Percentiles rank a stretch among this genome's conserved stretches.
phyloP scores from a whole-genome alignment of 352 stramenopile species.

The Phytophthora pini region DNA sequence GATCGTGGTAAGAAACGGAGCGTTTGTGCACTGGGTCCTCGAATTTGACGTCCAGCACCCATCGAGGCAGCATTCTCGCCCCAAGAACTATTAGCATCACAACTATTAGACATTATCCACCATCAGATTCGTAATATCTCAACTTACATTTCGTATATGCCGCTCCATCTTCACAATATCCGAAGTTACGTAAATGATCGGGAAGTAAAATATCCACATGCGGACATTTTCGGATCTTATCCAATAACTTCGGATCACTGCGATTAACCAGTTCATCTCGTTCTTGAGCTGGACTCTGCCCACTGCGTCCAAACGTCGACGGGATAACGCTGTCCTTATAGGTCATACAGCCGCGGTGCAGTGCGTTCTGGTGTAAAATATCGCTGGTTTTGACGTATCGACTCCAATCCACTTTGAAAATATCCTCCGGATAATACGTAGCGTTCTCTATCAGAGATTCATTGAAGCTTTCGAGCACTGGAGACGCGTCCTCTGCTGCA shows the following conservation, averaged over 20 bases:
- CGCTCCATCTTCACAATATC: slow-evolving; percentile 76
- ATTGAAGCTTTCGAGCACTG: slow-evolving; percentile 10
- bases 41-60: slow-evolving; percentile 50
- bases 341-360: slow-evolving; percentile 49
- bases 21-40: slow-evolving; percentile 1
- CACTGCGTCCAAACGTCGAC: slow-evolving; percentile 38
- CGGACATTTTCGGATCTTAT: slow-evolving; percentile 54
- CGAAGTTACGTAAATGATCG: slow-evolving; percentile 51
- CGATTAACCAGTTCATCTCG: slow-evolving; percentile 32
- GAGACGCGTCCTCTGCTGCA: slow-evolving; percentile 21
- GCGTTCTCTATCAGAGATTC: slow-evolving; percentile 33
- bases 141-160: slow-evolving; percentile 68
- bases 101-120: not conserved
- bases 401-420: slow-evolving; percentile 44
- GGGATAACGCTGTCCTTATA: slow-evolving; percentile 52
- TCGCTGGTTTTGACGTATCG: slow-evolving; percentile 29
- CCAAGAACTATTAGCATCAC: slow-evolving; percentile 34
- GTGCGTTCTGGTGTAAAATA: slow-evolving; percentile 44
- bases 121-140: slow-evolving; percentile 3
- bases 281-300: slow-evolving; percentile 10
- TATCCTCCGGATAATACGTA: slow-evolving; percentile 40
- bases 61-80: slow-evolving; percentile 50
- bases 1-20: slow-evolving; percentile 54
- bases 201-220: slow-evolving; percentile 73
- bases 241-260: slow-evolving; percentile 43